Evolutionary conservation across 805 yeast genomes (phyloP), one percentile per base, ranked within the genome.

Genomic region (Kluyveromyces aestuarii): DNA sequence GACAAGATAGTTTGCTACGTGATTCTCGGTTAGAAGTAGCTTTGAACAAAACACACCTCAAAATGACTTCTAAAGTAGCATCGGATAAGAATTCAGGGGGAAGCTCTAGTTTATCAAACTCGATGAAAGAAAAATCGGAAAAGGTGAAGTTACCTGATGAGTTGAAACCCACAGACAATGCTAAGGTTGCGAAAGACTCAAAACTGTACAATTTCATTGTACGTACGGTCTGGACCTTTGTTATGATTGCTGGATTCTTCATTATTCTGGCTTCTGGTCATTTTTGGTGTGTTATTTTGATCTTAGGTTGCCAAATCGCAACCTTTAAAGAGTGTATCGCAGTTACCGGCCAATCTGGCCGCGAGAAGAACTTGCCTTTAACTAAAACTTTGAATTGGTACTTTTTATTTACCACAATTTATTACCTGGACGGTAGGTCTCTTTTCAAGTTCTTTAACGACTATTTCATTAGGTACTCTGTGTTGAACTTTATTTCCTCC

Each of bases 341-440:
- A 37, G 91, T 96, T 14, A 76, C 93, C 19, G 87, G 83, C 55
- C 70, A 69, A 38, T 90, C 96, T 1, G 85, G 91, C 17, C 74
- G 84, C 55, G 90, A 86, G 59, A 84, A 82, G 63, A 86, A 87
- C 49, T 70, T 93, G 57, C 95, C 95, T 19, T 79, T 84, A 66
- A 87, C 91, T 43, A 79, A 81, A 49, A 76, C 85, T n/a, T 72
- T 91, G 60, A 88, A 88, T 65, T 91, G 97, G 97, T 91, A 91
- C 70, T 86, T 90, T 55, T 71, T 93, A 52, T 77, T 84, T 51
- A 80, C 96, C n/a, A 82, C 96, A 7, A 80, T 88, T 54, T 89
- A 87, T 68, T 93, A 82, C 66, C 72, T 93, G 59, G 96, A 93
- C 61, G 96, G 96, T 48, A 87, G 84, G 62, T 79, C 86, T 6